Evolutionary conservation across 208 protist genomes (phyloP), one percentile per base, ranked within the genome.

Genomic region (Lotmaria passim): DNA sequence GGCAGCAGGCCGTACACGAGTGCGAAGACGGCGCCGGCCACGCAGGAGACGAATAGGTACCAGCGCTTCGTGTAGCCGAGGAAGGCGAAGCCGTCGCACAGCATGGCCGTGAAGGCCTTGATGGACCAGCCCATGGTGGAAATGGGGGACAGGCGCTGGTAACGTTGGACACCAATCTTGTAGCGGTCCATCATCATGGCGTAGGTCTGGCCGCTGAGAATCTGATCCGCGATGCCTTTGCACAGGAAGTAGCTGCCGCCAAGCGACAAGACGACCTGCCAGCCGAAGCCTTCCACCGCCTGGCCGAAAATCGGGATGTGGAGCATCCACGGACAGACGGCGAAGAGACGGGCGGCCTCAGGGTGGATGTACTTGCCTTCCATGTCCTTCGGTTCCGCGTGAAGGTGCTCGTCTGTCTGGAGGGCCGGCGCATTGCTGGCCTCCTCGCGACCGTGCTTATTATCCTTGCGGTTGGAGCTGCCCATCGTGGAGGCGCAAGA

Each of bases 11-110:
- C 85, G 64, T 80, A 89, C 28, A 69, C 53, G 23, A 90, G 48
- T 23, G 78, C 81, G 46, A 87, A 72, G 0, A 51, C 76, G 7
- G 46, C 71, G 17, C 83, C 84, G 15, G 75, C 26, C 11, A 91
- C 62, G 38, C 77, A 83, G 2, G 85, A 91, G 7, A 73, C 21
- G 43, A 79, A 71, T 55, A 83, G 69, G 79, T 87, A 88, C 83
- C 83, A 94, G 44, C 86, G 81, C 83, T 89, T 94, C 21, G 80
- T 83, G 79, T 91, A 94, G 43, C 83, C 81, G 47, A 85, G 72
- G 58, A 91, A 76, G 30, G 81, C 69, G 53, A 91, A 85, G 59
- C 73, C 65, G 59, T 91, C 89, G 64, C 76, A 84, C 26, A 94
- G 36, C 59, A 86, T 74, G 28, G 81, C 89, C 21, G 61, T 80